phyloP scores from a whole-genome alignment of 495 filamentous ascomycete species.

The Pyrenula massariospora region DNA sequence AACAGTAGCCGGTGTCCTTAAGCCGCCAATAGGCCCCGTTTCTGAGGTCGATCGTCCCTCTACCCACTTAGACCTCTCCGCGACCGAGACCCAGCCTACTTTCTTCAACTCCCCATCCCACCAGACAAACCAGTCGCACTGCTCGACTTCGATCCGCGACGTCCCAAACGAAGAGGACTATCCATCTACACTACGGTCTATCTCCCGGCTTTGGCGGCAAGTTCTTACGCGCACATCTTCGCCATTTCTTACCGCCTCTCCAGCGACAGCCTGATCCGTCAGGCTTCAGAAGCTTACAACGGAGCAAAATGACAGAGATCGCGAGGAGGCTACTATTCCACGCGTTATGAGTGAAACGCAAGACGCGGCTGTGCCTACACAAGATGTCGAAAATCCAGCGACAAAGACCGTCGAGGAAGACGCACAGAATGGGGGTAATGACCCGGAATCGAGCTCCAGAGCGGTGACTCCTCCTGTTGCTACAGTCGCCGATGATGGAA shows the following conservation, averaged over 20 bases:
- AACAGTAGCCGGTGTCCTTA: not conserved
- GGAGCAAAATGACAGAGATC: not conserved
- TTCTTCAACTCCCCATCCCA: not conserved
- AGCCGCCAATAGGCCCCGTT: not conserved
- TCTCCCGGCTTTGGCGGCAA: too few relatives aligned
- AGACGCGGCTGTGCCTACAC: not conserved
- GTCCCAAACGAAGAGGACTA: too few relatives aligned
- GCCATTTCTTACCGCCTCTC: not conserved
- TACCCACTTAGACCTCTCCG: not conserved
- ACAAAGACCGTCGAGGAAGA: conserved; percentile 1
- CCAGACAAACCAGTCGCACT: not conserved
- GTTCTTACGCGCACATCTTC: too few relatives aligned
- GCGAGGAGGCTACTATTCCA: not conserved
- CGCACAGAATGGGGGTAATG: conserved; percentile 11
- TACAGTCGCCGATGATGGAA: not conserved
- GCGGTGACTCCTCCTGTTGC: conserved; percentile 6
- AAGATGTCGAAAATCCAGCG: not conserved
- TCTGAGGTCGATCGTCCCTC: not conserved
- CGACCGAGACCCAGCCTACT: not conserved
- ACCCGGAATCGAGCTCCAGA: conserved; percentile 28
- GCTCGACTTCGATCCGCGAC: not conserved
- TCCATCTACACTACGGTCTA: too few relatives aligned
- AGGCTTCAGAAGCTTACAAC: not conserved
- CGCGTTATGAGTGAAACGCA: not conserved
- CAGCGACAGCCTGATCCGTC: not conserved